A percentile compares a stretch with the other conserved stretches of the same genome.
Conservation (phyloP, 192 early-diverging fungal species). For the Backusella westeae region DNA sequence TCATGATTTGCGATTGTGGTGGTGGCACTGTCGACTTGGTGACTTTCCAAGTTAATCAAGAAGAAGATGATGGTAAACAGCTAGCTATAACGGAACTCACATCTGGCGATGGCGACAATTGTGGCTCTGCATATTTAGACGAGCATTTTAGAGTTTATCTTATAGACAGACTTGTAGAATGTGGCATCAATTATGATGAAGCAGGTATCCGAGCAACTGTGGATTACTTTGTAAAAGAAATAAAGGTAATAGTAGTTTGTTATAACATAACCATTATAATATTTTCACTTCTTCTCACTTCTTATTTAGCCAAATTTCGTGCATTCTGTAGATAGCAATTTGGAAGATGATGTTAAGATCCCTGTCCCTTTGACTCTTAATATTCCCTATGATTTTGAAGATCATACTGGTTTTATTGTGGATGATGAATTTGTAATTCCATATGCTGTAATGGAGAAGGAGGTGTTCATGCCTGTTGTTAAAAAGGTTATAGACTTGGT, state of each 20-base stretch:
- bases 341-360: conserved; percentile 39
- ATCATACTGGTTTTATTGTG: not conserved
- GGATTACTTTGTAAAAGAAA: conserved; percentile 48
- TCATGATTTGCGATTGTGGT: conserved; percentile 53
- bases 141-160: conserved; percentile 43
- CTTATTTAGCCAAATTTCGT: conserved; percentile 41
- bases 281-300: not conserved
- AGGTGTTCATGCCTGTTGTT: conserved; percentile 47
- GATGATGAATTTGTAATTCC: conserved; percentile 36
- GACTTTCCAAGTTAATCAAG: conserved; percentile 41
- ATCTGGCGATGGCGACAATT: conserved; percentile 52
- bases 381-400: not conserved
- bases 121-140: conserved; percentile 51
- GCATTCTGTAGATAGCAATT: conserved; percentile 35
- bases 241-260: conserved; percentile 34
- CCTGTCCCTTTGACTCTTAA: conserved; percentile 36
- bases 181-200: conserved; percentile 32
- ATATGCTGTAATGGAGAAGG: conserved; percentile 38
- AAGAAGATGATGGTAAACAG: not conserved
- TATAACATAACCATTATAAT: not conserved
- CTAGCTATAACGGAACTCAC: conserved; percentile 44
- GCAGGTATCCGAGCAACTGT: conserved; percentile 27
- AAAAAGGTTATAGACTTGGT: conserved; percentile 41
- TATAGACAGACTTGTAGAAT: conserved; percentile 36
- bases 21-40: conserved; percentile 56